Evolutionary conservation across 176 grass and related monocot species (phyloP), one percentile per base, ranked within the genome.

Genomic region (Panicum miliaceum): DNA sequence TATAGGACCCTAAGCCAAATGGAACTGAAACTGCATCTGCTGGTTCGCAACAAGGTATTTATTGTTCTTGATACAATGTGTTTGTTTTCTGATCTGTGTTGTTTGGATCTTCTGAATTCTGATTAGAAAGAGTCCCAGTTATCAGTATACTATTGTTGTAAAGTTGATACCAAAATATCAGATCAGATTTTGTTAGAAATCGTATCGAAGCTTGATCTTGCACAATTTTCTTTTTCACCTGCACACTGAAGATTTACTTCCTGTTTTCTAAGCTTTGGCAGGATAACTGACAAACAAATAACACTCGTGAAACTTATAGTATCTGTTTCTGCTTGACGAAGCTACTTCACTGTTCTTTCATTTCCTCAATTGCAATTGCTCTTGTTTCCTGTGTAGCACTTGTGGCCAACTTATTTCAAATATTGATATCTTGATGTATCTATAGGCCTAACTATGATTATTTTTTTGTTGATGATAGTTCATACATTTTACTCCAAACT

Each of bases 1-100:
- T 87, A 62, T 54, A 98, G 93, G 96, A 98, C 60, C 80, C 92
- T 32, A 77, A 90, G 15, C 57, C 87, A 76, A 93, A 73, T 71
- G 86, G 59, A 64, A 50, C 90, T 58, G 88, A 82, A 76, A 70
- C 62, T 79, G 64, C 70, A 68, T 42, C 75, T 53, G 71, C 84
- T 71, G 23, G 43, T 60, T 84, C 53, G 45, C 78, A 79, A 50
- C 86, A 88, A 84, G 92, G 94, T 97, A 90, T 5, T 66, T 86
- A 22, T 84, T 22, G 34, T 41, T 77, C 25, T 51, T 19, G 45
- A 75, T 5, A 52, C 48, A 25, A 5, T 27, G n/a, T 40, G 15
- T 52, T 50, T 65, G 18, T 45, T 38, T 35, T 8, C 27, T 72
- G 43, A 4, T 73, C 5, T 51, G 27, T 13, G 20, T 16, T 16